Evolutionary conservation across 768 basidiomycete genomes (phyloP).

Genomic region (Pilatotrama ljubarskyi): DNA sequence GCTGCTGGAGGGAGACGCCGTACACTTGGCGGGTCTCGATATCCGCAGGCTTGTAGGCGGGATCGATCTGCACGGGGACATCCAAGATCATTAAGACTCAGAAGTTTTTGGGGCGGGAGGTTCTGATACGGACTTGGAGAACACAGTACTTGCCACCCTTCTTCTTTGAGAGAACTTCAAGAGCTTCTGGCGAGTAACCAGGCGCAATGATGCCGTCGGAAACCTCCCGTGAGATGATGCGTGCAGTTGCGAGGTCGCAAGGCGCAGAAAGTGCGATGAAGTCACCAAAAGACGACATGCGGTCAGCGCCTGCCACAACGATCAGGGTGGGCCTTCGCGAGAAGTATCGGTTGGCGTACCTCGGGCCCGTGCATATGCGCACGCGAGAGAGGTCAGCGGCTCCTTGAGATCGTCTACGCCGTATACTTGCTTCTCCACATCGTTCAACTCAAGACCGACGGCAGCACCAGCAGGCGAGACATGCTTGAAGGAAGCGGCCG

Average conservation of each 20-base stretch:
- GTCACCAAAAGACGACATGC: conserved; percentile 99
- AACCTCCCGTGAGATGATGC: conserved; percentile 97
- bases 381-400: conserved; percentile 82
- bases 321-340: not conserved
- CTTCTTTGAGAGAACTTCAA: conserved; percentile 92
- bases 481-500: conserved; percentile 99
- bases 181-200: conserved; percentile 83
- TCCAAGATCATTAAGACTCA: not conserved
- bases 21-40: conserved; percentile 95
- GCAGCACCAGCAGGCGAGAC: conserved; percentile 98
- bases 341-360: conserved; percentile 45
- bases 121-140: conserved; percentile 61
- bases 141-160: conserved; percentile 99
- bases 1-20: conserved; percentile 87
- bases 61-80: conserved; percentile 71
- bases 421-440: conserved; percentile 89
- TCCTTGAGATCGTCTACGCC: conserved; percentile 95
- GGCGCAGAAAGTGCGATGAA: conserved; percentile 94
- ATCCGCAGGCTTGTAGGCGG: conserved; percentile 72
- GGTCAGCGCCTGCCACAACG: conserved; percentile 73
- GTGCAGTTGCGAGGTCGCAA: conserved; percentile 93
- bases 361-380: conserved; percentile 94
- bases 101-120: not conserved
- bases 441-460: conserved; percentile 80
- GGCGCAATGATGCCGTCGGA: conserved; percentile 99